A percentile compares a stretch with the other conserved stretches of the same genome.
Evolutionary conservation across 2,329 filamentous ascomycete species (phyloP).

Genomic region (Fusarium sp.): DNA sequence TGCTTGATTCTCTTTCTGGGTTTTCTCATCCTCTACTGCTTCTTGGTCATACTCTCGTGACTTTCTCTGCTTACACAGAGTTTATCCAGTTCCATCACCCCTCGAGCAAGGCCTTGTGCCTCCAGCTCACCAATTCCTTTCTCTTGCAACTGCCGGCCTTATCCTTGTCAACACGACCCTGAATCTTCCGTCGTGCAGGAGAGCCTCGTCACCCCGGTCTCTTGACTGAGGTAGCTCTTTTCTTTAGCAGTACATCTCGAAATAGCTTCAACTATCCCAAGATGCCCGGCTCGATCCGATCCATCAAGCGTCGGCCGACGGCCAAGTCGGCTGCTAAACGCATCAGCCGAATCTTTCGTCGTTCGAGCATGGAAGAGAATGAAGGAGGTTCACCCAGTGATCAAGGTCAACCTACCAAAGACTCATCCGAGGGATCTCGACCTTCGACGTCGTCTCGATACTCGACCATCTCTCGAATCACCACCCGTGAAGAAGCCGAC

Average conservation of each 20-base stretch:
- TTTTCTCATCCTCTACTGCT: background rate
- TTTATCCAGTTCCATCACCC: background rate
- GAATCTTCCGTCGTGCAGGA: background rate
- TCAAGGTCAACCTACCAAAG: constrained; percentile 4
- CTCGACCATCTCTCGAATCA: constrained; percentile 31
- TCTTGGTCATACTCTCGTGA: background rate
- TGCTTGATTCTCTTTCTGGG: background rate
- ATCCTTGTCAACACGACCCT: constrained; percentile 8
- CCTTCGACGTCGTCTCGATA: constrained; percentile 24
- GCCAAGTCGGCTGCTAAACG: constrained; percentile 37
- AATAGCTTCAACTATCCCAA: background rate
- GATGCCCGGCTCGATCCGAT: constrained; percentile 35
- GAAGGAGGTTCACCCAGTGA: constrained; percentile 8
- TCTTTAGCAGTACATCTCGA: background rate
- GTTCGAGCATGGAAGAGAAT: constrained; percentile 22
- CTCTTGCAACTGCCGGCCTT: background rate
- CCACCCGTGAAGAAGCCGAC: constrained; percentile 24
- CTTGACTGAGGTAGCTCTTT: background rate
- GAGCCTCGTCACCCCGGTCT: background rate
- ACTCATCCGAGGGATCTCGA: constrained; percentile 20
- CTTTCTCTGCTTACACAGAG: background rate
- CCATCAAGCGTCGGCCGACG: constrained; percentile 26
- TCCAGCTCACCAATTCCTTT: background rate
- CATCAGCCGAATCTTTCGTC: constrained; percentile 36
- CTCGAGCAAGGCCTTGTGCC: background rate